Base-by-base conservation (phyloP, 306 rosid genomes). In the Glycine tomentella region DNA sequence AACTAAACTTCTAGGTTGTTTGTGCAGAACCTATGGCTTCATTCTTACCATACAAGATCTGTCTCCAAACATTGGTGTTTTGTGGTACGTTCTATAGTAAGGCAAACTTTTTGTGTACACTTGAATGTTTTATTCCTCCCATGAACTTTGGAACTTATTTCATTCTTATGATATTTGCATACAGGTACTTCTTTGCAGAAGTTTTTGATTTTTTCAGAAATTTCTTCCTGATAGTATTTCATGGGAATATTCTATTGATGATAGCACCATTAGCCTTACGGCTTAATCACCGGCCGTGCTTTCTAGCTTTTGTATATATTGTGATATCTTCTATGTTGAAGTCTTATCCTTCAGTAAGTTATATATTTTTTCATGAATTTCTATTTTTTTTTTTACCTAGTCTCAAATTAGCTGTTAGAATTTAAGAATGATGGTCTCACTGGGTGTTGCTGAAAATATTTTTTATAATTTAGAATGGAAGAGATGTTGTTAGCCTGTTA, bases 131-230 rank as follows among this genome's bases (percentile, higher is more conserved):
- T 69, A 77, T 69, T 62, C 45, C 72, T 62, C n/a, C 52, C 63
- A 76, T 53, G 15, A 25, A 74, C 72, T 25, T 46, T 36, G 11
- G 50, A 44, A 81, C 77, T 85, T 83, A 83, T 68, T 52, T 79
- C 9, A 69, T 75, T 69, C 42, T 58, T 72, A 65, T 72, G 71
- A 34, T 51, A 49, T 87, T 87, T 73, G 74, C 62, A 79, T 76
- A 67, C 89, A 95, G 98, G 98, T 95, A 95, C 87, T 93, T 92
- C 90, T 95, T 95, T 73, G 98, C 98, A 1, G 98, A 95, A 92
- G 98, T 91, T 85, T 95, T 95, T 0, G 95, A 95, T 20, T 95
- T 95, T 69, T 92, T 92, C 92, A 87, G 97, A 81, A 85, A 78
- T 66, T 95, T 95, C 84, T 95, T 92, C 80, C 89, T 95, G 84